phyloP scores from a whole-genome alignment of 371 early-diverging fungal species.

The Mucor sp. region DNA sequence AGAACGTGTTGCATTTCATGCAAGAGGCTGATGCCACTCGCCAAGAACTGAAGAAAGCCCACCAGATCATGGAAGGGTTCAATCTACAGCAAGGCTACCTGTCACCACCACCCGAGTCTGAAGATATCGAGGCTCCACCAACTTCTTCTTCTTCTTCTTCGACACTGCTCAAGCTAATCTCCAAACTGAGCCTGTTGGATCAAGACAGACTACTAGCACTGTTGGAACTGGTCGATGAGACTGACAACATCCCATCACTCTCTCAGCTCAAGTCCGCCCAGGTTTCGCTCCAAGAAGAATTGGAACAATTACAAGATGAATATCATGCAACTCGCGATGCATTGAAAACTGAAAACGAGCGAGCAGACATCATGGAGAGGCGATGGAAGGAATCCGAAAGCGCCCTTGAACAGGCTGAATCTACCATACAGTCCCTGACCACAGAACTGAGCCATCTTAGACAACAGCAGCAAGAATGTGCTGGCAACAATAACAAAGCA shows the following conservation, averaged over 20 bases:
- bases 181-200: not conserved
- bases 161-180: not conserved
- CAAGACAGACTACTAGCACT: not conserved
- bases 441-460: slow-evolving; percentile 27
- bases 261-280: not conserved
- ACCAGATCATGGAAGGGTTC: slow-evolving; percentile 20
- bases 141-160: not conserved
- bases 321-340: slow-evolving; percentile 11
- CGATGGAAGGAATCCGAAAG: slow-evolving; percentile 35
- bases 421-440: slow-evolving; percentile 35
- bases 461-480: slow-evolving; percentile 19
- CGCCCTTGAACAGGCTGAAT: slow-evolving; percentile 38
- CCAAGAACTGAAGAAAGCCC: slow-evolving; percentile 28
- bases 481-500: slow-evolving; percentile 5
- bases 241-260: not conserved
- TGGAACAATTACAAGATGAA: slow-evolving; percentile 17
- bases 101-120: slow-evolving; percentile 4
- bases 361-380: slow-evolving; percentile 29
- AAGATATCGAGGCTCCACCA: not conserved
- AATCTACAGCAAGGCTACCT: not conserved
- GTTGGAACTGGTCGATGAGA: not conserved
- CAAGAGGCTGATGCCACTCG: slow-evolving; percentile 36
- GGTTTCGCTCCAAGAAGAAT: slow-evolving; percentile 2
- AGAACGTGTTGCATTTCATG: slow-evolving; percentile 45
- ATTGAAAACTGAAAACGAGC: slow-evolving; percentile 21